Percentiles rank a stretch among this genome's conserved stretches.
phyloP scores from a whole-genome alignment of 768 basidiomycete genomes.

The Trametes gibbosa region DNA sequence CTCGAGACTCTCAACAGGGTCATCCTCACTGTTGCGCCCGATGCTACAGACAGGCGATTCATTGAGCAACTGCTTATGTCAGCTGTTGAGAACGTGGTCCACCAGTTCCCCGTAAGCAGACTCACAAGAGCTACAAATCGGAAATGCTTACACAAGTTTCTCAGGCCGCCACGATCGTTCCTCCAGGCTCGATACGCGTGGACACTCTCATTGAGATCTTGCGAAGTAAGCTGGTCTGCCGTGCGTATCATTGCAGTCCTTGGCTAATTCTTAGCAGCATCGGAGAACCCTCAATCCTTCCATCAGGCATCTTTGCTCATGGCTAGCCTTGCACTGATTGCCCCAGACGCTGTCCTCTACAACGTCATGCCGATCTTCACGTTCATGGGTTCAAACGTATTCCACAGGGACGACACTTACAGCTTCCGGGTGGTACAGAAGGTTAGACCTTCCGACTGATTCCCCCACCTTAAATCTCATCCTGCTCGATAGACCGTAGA shows the following conservation, averaged over 20 bases:
- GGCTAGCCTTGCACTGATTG: constrained; percentile 76
- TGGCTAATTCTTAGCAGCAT: constrained; percentile 44
- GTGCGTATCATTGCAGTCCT: not conserved
- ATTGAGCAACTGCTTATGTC: constrained; percentile 83
- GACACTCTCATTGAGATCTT: constrained; percentile 89
- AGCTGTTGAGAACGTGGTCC: constrained; percentile 66
- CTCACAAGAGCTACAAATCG: too few relatives aligned
- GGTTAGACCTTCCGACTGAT: constrained; percentile 39
- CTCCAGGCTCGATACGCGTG: constrained; percentile 62
- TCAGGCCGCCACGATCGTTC: constrained; percentile 52
- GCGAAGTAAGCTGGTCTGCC: constrained; percentile 60
- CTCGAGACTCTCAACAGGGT: constrained; percentile 72
- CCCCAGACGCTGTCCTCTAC: constrained; percentile 88
- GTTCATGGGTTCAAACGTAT: constrained; percentile 98
- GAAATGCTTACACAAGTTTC: not conserved
- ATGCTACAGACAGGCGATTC: constrained; percentile 69
- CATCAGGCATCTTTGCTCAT: constrained; percentile 89
- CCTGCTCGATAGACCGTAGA: constrained; percentile 69
- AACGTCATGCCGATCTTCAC: constrained; percentile 99
- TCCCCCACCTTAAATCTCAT: not conserved
- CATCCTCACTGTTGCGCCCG: constrained; percentile 50
- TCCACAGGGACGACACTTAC: constrained; percentile 94
- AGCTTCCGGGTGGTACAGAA: constrained; percentile 94
- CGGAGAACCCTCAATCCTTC: constrained; percentile 91
- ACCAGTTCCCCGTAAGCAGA: constrained; percentile 51